These are phyloP conservation scores for Tylopilus sp. DNA, from an alignment of 768 basidiomycete species.

Conservation along the genomic window DNA sequence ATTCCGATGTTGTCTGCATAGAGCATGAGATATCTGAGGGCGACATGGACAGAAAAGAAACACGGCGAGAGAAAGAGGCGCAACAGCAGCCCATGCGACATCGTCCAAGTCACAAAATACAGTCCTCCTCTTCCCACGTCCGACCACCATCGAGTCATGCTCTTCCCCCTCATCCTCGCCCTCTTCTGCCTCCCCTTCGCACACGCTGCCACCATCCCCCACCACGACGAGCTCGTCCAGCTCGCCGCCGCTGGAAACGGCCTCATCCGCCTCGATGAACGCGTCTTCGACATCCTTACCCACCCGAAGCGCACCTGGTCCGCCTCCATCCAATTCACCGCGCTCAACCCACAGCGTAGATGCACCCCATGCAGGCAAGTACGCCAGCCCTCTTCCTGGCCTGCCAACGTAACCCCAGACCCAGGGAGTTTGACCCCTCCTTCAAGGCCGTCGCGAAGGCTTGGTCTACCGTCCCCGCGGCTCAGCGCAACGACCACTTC, in stretches of 20 bases:
- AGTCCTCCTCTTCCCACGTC: slow-evolving; percentile 16
- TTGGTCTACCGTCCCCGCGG: slow-evolving; percentile 64
- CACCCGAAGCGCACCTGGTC: slow-evolving; percentile 81
- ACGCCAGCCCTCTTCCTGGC: neutral
- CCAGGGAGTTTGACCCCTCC: slow-evolving; percentile 81
- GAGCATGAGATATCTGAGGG: slow-evolving; percentile 77
- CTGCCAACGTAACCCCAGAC: neutral
- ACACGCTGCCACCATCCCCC: slow-evolving; percentile 27
- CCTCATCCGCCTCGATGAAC: slow-evolving; percentile 74
- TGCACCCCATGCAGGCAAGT: slow-evolving; percentile 93
- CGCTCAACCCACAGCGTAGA: slow-evolving; percentile 72
- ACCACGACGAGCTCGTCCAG: slow-evolving; percentile 57
- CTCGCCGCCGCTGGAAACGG: slow-evolving; percentile 75
- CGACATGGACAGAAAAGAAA: slow-evolving; percentile 93
- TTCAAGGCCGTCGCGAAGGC: slow-evolving; percentile 80
- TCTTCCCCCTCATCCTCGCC: slow-evolving; percentile 24
- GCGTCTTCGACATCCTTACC: slow-evolving; percentile 74
- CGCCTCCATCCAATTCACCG: slow-evolving; percentile 85
- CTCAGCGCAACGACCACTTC: slow-evolving; percentile 79
- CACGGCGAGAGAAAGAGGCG: slow-evolving; percentile 89
- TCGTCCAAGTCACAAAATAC: neutral
- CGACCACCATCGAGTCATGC: slow-evolving; percentile 4
- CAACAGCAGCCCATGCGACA: slow-evolving; percentile 81
- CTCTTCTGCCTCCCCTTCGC: slow-evolving; percentile 32
- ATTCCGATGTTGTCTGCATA: slow-evolving; percentile 90